phyloP scores from a whole-genome alignment of 2,329 filamentous ascomycete species.

The Neofusicoccum ribis region DNA sequence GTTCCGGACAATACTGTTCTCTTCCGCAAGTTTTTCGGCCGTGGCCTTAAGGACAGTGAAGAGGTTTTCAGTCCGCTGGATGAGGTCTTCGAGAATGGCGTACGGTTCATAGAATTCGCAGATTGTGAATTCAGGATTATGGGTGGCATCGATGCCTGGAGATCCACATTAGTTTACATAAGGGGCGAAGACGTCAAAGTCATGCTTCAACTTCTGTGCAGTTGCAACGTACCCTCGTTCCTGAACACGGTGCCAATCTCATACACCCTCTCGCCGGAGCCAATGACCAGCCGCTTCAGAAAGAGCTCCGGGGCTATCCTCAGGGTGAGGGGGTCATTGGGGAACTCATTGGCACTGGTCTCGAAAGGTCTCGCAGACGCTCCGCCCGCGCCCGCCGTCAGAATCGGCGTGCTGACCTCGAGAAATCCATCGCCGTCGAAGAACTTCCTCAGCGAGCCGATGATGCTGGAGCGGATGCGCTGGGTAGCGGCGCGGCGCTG shows the following conservation, averaged over 20 bases:
- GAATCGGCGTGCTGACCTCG: constrained; percentile 88
- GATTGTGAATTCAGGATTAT: constrained; percentile 96
- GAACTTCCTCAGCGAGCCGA: constrained; percentile 71
- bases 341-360: constrained; percentile 75
- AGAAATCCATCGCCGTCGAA: constrained; percentile 72
- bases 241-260: constrained; percentile 92
- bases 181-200: no score
- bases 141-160: constrained; percentile 71
- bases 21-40: constrained; percentile 52
- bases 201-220: neutral
- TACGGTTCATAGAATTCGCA: constrained; percentile 96
- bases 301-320: constrained; percentile 93
- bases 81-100: constrained; percentile 72
- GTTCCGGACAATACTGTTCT: constrained; percentile 32
- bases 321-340: constrained; percentile 69
- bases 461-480: constrained; percentile 71
- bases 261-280: constrained; percentile 84
- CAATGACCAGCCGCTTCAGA: constrained; percentile 88
- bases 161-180: neutral
- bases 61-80: constrained; percentile 72
- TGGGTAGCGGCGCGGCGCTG: constrained; percentile 67
- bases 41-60: constrained; percentile 46
- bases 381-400: constrained; percentile 80
- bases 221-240: constrained; percentile 69
- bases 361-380: constrained; percentile 84